Evolutionary conservation across 78 protist genomes (phyloP).

Genomic region (Corallochytrium limacisporum): DNA sequence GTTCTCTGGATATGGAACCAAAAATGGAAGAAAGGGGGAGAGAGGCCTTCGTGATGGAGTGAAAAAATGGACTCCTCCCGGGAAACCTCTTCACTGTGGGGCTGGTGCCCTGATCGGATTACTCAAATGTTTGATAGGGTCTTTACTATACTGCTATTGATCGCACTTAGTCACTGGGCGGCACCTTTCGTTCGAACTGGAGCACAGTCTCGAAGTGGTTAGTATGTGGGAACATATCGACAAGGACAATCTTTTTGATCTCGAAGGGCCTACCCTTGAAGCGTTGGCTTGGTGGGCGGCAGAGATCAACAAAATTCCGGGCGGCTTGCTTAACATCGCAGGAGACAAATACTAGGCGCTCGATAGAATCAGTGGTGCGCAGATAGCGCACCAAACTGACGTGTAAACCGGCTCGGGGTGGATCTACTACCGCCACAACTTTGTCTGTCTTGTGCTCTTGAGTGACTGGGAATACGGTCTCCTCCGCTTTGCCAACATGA

Average conservation of each 20-base stretch:
- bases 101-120: too few species aligned
- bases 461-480: background rate
- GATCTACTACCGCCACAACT: background rate
- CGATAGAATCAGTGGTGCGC: background rate
- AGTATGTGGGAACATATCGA: constrained; percentile 84
- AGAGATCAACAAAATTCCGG: constrained; percentile 4
- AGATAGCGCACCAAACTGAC: background rate
- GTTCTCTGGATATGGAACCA: too few species aligned
- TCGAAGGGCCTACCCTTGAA: constrained; percentile 44
- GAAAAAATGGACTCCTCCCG: too few species aligned
- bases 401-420: constrained; percentile 3
- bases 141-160: too few species aligned
- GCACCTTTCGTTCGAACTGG: constrained; percentile 6
- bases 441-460: background rate
- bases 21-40: too few species aligned
- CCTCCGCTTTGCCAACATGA: constrained; percentile 44
- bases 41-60: too few species aligned
- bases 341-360: background rate
- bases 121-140: too few species aligned
- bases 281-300: constrained; percentile 29
- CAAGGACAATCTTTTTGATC: constrained; percentile 26
- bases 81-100: too few species aligned
- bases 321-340: background rate
- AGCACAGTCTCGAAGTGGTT: constrained; percentile 49
- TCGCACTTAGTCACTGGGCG: too few species aligned